Conservation (phyloP, 345 rosid genomes). For the Moricandia moricandioides region DNA sequence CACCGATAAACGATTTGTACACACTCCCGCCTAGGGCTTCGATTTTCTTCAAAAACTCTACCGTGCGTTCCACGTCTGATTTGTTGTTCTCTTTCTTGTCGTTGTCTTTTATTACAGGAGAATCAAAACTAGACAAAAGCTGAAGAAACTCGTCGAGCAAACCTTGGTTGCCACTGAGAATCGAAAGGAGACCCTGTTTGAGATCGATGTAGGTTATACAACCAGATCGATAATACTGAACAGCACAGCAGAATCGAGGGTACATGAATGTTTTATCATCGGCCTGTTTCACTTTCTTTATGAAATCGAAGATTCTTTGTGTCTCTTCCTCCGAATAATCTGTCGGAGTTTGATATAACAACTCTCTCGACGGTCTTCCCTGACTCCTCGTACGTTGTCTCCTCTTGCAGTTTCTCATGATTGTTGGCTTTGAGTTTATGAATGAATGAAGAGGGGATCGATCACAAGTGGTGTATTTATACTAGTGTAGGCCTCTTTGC, state of each 20-base stretch:
- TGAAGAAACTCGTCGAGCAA: not conserved
- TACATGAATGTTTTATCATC: not conserved
- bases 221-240: not conserved
- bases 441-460: too few species aligned
- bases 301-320: not conserved
- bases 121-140: not conserved
- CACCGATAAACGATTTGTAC: not conserved
- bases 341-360: not conserved
- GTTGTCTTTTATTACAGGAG: not conserved
- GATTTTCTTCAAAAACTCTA: too few species aligned
- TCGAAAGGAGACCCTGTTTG: not conserved
- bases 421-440: not conserved
- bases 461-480: too few species aligned
- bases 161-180: not conserved
- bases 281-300: not conserved
- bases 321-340: conserved; percentile 6
- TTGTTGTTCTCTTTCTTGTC: not conserved
- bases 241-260: not conserved
- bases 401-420: not conserved
- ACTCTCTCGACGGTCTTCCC: too few species aligned
- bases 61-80: not conserved
- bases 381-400: not conserved
- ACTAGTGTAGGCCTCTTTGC: too few species aligned
- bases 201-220: not conserved
- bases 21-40: not conserved